phyloP scores from a whole-genome alignment of 768 basidiomycete genomes.

The Collybiopsis confluens region DNA sequence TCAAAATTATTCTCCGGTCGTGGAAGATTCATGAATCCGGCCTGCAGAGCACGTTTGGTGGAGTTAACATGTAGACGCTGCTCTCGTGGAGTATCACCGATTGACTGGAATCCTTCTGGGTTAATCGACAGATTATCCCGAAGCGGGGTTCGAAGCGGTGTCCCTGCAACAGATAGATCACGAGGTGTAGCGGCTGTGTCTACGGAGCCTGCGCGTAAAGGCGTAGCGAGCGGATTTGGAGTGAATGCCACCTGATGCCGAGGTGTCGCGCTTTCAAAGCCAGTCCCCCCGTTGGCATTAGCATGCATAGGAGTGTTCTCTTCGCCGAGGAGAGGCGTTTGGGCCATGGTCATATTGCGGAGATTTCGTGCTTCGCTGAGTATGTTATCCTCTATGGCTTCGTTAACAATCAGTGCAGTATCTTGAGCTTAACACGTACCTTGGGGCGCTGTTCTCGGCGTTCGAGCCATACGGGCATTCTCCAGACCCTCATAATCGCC shows the following conservation, averaged over 20 bases:
- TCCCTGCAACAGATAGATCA: slow-evolving; percentile 43
- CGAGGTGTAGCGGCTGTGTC: slow-evolving; percentile 56
- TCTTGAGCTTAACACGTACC: slow-evolving; percentile 47
- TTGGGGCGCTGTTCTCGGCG: slow-evolving; percentile 91
- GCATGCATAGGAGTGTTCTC: slow-evolving; percentile 94
- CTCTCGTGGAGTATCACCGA: slow-evolving; percentile 74
- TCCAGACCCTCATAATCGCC: slow-evolving; percentile 93
- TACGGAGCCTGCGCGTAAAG: slow-evolving; percentile 44
- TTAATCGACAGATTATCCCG: slow-evolving; percentile 93
- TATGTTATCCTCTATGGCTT: slow-evolving; percentile 86
- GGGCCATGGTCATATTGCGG: slow-evolving; percentile 86
- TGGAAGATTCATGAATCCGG: slow-evolving; percentile 80
- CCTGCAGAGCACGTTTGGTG: slow-evolving; percentile 71
- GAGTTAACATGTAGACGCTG: slow-evolving; percentile 57
- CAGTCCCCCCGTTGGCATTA: slow-evolving; percentile 73
- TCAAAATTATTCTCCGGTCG: slow-evolving; percentile 98
- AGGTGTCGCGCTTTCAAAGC: slow-evolving; percentile 96
- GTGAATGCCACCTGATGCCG: slow-evolving; percentile 86
- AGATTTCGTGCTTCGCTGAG: slow-evolving; percentile 94
- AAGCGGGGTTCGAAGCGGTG: slow-evolving; percentile 91
- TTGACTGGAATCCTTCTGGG: slow-evolving; percentile 48
- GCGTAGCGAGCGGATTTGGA: slow-evolving; percentile 94
- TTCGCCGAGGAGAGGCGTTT: slow-evolving; percentile 93
- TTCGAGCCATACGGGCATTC: slow-evolving; percentile 86
- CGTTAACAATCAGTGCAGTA: not conserved